Base-by-base conservation (phyloP, 192 early-diverging fungal species). In the Rhizoclosmatium globosum region DNA sequence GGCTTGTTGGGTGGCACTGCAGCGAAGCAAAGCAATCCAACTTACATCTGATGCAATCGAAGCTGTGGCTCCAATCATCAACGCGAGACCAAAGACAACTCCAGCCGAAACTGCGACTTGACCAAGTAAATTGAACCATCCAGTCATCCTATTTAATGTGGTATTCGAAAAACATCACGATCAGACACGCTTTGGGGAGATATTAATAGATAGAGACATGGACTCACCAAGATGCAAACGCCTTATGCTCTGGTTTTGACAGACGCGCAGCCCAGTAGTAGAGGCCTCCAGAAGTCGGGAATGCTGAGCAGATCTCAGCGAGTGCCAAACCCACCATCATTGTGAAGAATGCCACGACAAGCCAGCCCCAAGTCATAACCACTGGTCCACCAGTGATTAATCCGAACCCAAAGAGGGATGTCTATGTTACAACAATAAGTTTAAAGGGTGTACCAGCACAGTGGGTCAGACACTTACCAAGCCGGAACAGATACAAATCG, bases 271-370 rank as follows among this genome's bases (percentile, higher is more conserved):
- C 74, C 69, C 74, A 81, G 70, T 53, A 79, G 73, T 85, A 85
- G 23, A 85, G 57, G 4, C 79, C 75, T 4, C 82, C 83, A 2
- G 47, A 15, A 11, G 77, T 84, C 9, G 83, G 83, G 64, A 81
- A 84, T 4, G 77, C 65, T 11, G 78, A 83, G 47, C 78, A 77
- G 50, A 86, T 86, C 73, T 86, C 85, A 15, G 83, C 83, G 77
- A 86, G 41, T 4, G 83, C 46, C 23, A 77, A 68, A 41, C 77
- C 56, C 2, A 82, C 76, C 38, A 78, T 31, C 50, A 71, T 56
- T 4, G 83, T 74, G 69, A 84, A 73, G 69, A 79, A 42, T 4
- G 76, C 70, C 41, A 66, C 75, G 41, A 79, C 21, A 68, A 77
- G 19, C 85, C 85, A 86, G 2, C 80, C 79, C 82, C 83, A 86